Base-by-base conservation (phyloP, 345 rosid genomes). In the Erucastrum elatum region DNA sequence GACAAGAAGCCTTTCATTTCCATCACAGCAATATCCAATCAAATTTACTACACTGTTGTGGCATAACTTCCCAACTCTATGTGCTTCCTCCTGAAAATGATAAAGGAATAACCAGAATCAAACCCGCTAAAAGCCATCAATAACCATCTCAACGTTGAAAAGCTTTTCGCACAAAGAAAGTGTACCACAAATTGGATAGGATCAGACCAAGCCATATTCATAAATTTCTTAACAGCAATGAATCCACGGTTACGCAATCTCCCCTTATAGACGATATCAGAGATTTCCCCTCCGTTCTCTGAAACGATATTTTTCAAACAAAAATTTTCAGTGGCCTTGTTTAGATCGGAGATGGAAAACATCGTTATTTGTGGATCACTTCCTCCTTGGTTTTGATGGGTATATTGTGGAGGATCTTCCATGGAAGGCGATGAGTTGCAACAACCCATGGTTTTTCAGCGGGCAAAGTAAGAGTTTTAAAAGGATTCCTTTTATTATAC, bases 21-120 rank as follows among this genome's bases (percentile, higher is more conserved):
- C 97, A 68, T 92, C 93, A 64, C 96, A 92, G 77, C 97, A 94
- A 72, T 90, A 94, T 6, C 98, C 98, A 62, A 94, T 87, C 94
- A 94, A 84, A 81, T 92, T 87, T 8, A 91, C 95, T 37, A 94
- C 27, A 76, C 90, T 84, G 75, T 84, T 84, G 76, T 90, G 91
- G 79, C 89, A 85, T 80, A 94, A 75, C 81, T 81, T 87, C 62
- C 96, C 96, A 16, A 94, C 94, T 67, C 89, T 92, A 80, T 82
- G 77, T 5, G 97, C 97, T 79, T 94, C 98, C 13, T 89, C 93
- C 98, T 90, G 30, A 34, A 58, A 15, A 26, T 0, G 6, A 63
- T 21, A 51, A 51, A 51, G 17, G 21, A 51, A 51, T 4, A 15
- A 51, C 58, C 21, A 46, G 0, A 15, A 63, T 33, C 60, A 74